phyloP scores from a whole-genome alignment of 495 filamentous ascomycete genomes.

The Annulohypoxylon moriforme region DNA sequence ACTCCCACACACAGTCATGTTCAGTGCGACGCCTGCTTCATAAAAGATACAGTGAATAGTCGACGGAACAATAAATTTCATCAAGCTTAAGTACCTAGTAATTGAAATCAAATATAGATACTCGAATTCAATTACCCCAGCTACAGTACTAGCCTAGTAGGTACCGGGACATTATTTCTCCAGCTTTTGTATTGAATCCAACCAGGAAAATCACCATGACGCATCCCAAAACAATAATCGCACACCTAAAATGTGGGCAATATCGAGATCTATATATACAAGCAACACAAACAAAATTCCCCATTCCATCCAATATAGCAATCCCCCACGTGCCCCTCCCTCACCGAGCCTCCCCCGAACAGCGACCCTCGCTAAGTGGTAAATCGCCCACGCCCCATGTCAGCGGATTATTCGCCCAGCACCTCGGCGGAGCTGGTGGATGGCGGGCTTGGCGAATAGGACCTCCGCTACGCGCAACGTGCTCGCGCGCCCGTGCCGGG shows the following conservation, averaged over 20 bases:
- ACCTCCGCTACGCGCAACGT: slow-evolving; percentile 26
- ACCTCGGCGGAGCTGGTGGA: slow-evolving; percentile 14
- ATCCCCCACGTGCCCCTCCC: slow-evolving; percentile 26
- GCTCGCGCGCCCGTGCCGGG: slow-evolving; percentile 13
- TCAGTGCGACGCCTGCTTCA: no score
- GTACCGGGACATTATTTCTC: no score
- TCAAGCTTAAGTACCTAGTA: no score
- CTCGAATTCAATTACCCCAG: no score
- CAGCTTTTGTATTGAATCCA: no score
- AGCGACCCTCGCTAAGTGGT: not conserved
- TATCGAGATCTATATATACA: not conserved
- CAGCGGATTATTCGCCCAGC: slow-evolving; percentile 18
- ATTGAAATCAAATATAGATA: no score
- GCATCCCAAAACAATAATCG: no score
- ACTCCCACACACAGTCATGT: no score
- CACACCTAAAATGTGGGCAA: not conserved
- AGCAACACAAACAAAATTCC: not conserved
- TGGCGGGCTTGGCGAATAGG: slow-evolving; percentile 28
- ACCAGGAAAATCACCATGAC: no score
- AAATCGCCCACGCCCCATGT: not conserved
- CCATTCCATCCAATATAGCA: not conserved
- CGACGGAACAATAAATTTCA: no score
- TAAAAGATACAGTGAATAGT: no score
- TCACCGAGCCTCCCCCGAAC: slow-evolving; percentile 8
- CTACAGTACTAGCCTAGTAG: no score